Conservation (phyloP, 2,329 filamentous ascomycete genomes). For the Leptosphaerulina australis region DNA sequence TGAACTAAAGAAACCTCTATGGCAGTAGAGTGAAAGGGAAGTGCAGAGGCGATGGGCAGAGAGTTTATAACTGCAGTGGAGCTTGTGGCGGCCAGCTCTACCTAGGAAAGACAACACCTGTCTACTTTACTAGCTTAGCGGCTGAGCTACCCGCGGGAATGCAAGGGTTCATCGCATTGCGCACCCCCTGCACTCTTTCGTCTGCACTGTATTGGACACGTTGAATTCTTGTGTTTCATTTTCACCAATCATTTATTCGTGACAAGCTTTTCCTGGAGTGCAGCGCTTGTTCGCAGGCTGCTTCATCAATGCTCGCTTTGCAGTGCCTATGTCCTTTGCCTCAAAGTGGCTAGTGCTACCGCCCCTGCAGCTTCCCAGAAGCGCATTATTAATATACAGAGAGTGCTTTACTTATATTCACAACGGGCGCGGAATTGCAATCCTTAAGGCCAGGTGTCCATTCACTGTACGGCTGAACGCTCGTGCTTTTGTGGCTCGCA, state of each 20-base stretch:
- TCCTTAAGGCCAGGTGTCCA: slow-evolving; percentile 40
- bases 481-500: background rate
- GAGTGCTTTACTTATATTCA: slow-evolving; percentile 13
- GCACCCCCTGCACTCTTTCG: slow-evolving; percentile 10
- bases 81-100: slow-evolving; percentile 31
- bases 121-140: slow-evolving; percentile 24
- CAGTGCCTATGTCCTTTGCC: slow-evolving; percentile 4
- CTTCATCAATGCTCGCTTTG: slow-evolving; percentile 1
- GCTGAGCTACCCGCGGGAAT: slow-evolving; percentile 17
- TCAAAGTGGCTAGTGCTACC: slow-evolving; percentile 23
- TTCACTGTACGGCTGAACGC: slow-evolving; percentile 1
- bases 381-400: slow-evolving; percentile 37
- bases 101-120: slow-evolving; percentile 24
- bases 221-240: slow-evolving; percentile 19
- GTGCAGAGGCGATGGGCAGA: slow-evolving; percentile 22
- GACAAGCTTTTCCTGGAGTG: slow-evolving; percentile 5
- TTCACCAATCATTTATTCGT: slow-evolving; percentile 14
- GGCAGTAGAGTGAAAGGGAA: slow-evolving; percentile 23
- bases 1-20: slow-evolving; percentile 26
- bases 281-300: slow-evolving; percentile 1
- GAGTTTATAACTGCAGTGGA: slow-evolving; percentile 31
- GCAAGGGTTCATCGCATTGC: slow-evolving; percentile 18
- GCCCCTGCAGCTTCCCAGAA: slow-evolving; percentile 19
- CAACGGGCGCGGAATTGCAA: slow-evolving; percentile 1
- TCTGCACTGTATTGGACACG: slow-evolving; percentile 32